Evolutionary conservation across 1,139 yeast genomes (phyloP).

Genomic region (Lodderomyces elongisporus): DNA sequence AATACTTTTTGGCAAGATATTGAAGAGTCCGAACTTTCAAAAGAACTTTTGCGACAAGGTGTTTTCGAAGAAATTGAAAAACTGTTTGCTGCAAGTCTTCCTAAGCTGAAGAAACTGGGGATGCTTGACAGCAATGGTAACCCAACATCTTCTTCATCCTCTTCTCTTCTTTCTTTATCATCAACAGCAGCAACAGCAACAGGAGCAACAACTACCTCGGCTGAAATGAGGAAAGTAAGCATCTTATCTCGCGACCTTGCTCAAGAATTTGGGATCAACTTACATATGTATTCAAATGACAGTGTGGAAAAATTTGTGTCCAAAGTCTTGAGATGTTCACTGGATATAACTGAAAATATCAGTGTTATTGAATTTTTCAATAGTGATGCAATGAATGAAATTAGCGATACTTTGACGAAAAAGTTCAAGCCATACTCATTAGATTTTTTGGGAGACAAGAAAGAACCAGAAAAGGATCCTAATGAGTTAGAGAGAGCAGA

Average conservation of each 20-base stretch:
- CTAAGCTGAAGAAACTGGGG: slow-evolving; percentile 33
- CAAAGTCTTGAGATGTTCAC: slow-evolving; percentile 68
- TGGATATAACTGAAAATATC: slow-evolving; percentile 59
- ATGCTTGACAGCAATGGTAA: background rate
- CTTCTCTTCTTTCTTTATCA: no score
- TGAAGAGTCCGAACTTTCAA: slow-evolving; percentile 44
- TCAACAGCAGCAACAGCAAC: slow-evolving; percentile 17
- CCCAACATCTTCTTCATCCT: slow-evolving; percentile 5
- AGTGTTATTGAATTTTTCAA: slow-evolving; percentile 81
- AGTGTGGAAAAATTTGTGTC: slow-evolving; percentile 59
- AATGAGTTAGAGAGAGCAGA: slow-evolving; percentile 74
- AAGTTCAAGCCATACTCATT: slow-evolving; percentile 70
- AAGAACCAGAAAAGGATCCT: slow-evolving; percentile 53
- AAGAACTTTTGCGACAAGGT: slow-evolving; percentile 61
- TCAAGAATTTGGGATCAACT: slow-evolving; percentile 82
- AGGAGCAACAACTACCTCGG: no score
- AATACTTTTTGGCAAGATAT: slow-evolving; percentile 79
- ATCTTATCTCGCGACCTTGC: slow-evolving; percentile 77
- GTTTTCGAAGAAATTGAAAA: slow-evolving; percentile 73
- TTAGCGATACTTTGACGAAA: slow-evolving; percentile 61
- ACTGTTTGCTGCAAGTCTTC: slow-evolving; percentile 64
- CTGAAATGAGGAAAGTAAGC: slow-evolving; percentile 45
- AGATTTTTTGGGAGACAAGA: slow-evolving; percentile 32
- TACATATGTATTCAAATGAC: slow-evolving; percentile 69
- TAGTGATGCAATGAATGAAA: slow-evolving; percentile 64